Evolutionary conservation across 306 rosid genomes (phyloP), one percentile per base, ranked within the genome.

Genomic region (Cicer cuneatum): DNA sequence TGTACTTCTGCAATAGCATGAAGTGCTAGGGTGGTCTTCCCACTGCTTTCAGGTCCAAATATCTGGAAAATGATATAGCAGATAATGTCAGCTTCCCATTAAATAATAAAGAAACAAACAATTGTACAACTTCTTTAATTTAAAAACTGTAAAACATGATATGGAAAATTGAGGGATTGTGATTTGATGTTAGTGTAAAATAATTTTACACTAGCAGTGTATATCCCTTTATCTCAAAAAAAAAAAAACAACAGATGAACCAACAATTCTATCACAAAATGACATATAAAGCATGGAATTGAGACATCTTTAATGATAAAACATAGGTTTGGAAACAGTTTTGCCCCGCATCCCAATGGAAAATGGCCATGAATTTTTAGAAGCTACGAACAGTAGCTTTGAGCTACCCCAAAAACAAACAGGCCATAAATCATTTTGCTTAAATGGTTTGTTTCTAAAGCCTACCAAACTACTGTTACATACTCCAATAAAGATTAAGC

Each of bases 1-100:
- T 94, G 99, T 72, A 94, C 96, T 86, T 94, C 97, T 37, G 97
- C 97, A 70, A 94, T 94, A 67, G 97, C 99, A 83, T 94, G 99
- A 75, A 94, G 94, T 63, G 99, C 99, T 67, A 94, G 58, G 78
- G 99, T 94, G 76, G 99, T 94, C 85, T 94, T 94, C 71, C 99
- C 97, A 86, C 99, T 92, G 87, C 99, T 94, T 84, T 94, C 99
- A 47, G 95, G 99, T 72, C 97, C 99, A 85, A 70, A 94, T 82
- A 94, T 94, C 99, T 94, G 79, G 45, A 80, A 78, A 71, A 18
- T 65, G 38, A 72, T 33, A 69, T 35, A 73, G 71, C 53, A 62
- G 51, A 80, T 41, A 74, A 19, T 46, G 45, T 78, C 76, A 75
- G 56, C 29, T 47, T 38, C 18, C 10, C 14, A 21, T 41, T 41